A percentile compares a stretch with the other conserved stretches of the same genome.
Conservation (phyloP, 345 rosid species). For the Eucalyptus virginea region DNA sequence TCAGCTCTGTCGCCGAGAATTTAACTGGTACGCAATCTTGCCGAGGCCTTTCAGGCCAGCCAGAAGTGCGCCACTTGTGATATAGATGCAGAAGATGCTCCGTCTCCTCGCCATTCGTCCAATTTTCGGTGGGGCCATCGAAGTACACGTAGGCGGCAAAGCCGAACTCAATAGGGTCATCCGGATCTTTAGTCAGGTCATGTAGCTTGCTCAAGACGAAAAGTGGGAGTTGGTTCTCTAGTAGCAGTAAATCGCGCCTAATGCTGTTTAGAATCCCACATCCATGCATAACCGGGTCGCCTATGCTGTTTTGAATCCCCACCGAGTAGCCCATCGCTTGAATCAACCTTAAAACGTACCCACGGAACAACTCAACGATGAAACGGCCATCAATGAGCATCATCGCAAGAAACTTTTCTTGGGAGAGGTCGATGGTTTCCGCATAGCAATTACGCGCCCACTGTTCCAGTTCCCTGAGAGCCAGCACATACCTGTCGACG, state of each 20-base stretch:
- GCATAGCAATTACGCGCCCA: not conserved
- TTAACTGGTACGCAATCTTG: accelerated
- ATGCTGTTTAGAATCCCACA: accelerated
- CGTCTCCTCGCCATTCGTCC: too few relatives aligned
- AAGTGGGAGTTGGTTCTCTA: not conserved
- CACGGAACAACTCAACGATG: not conserved
- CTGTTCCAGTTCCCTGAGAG: not conserved
- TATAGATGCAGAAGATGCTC: not conserved
- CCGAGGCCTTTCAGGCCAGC: not conserved
- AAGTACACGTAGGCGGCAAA: too few relatives aligned
- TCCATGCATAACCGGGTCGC: not conserved
- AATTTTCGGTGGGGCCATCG: too few relatives aligned
- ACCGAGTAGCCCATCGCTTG: too few relatives aligned
- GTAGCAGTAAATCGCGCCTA: not conserved
- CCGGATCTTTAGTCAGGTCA: too few relatives aligned
- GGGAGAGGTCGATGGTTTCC: not conserved
- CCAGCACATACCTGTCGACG: not conserved
- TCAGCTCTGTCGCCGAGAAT: not conserved
- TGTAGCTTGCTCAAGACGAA: not conserved
- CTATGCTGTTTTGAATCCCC: too few relatives aligned
- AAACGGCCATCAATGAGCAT: not conserved
- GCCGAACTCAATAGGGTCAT: too few relatives aligned
- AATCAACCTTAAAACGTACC: too few relatives aligned
- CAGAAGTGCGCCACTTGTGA: not conserved
- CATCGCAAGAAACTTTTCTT: not conserved